Evolutionary conservation across 805 yeast species (phyloP), one percentile per base, ranked within the genome.

Genomic region (Dipodascus albidus): DNA sequence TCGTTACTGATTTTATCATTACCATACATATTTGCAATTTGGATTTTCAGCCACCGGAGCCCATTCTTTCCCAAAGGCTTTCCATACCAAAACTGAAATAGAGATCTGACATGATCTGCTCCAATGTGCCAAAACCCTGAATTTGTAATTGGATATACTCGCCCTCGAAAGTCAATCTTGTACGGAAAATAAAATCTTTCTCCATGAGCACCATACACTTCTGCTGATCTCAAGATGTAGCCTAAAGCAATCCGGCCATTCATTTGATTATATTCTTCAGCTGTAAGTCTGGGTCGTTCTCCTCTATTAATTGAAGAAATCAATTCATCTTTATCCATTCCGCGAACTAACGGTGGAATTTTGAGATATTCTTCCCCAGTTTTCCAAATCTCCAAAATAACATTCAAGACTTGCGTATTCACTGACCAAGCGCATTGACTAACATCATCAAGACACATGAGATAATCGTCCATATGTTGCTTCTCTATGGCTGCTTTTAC

Each of bases 391-490:
- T 81, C 72, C 2, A 87, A 78, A 60, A 93, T 75, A 2, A 86
- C 75, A 27, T 81, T 75, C 57, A 87, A 81, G 3, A 93, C 73
- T 22, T 71, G 73, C 52, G 80, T 78, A 66, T 93, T 93, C 31
- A 93, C 83, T 0, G 97, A 85, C 99, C 99, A 93, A 0, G 96
- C 77, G 1, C 98, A 86, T 42, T 75, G 70, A 3, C 98, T 98
- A 53, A 91, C 69, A 15, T 85, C 91, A 64, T 88, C 88, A 55
- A 90, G 73, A 2, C 97, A 98, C 51, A 79, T 77, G 62, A 82
- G 85, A n/a, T 93, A 84, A 14, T 74, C 68, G 44, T 79, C 80
- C 56, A 93, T 70, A 50, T 78, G 79, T 6, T 82, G 79, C 23
- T 82, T 75, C 24, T 80, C 82, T 9, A 87, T 79, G 1, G 96